Base-by-base conservation (phyloP, 2,329 filamentous ascomycete genomes). In the Hypomyces perniciosus region DNA sequence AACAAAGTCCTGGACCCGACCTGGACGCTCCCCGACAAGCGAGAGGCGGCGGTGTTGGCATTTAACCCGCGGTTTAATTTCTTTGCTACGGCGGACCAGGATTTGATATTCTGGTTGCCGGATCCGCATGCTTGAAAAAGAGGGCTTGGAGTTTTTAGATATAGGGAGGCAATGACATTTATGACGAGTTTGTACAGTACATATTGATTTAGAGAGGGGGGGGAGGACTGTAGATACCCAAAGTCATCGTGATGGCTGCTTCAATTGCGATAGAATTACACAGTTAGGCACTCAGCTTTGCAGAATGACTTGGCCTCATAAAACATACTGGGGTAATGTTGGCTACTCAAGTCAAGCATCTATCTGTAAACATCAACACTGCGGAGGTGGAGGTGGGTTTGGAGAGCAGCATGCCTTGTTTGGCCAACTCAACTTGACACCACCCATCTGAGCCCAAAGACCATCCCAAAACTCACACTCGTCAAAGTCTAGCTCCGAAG, bases 51-150 rank as follows among this genome's bases (percentile, higher is more conserved):
- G 1, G 79, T 95, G 9, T 76, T 96, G 39, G 88, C 87, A 26
- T 93, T 90, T 66, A 97, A 96, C 65, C 93, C 91, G 28, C 80
- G 91, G 45, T 93, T 86, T 68, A 96, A 97, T 68, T 84, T 96
- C 73, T 79, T 97, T 58, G 91, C 90, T 7, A 93, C 86, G 41
- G 93, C 90, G 4, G 91, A 97, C 61, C 86, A 86, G 62, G 90
- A 96, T 48, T 73, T 90, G 54, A 70, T 88, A 20, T 88, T 91
- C 60, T 91, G 87, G 86, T 68, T 88, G 34, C 87, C 87, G 1
- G 86, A 90, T 64, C 79, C 82, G 40, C 75, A 80, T 59, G 69
- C 72, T 6, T 81, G 68, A 64, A 20, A 20, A 20, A 20, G 20
- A 20, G 20, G 20, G 20, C 20, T 20, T 20, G 20, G 20, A 20